Conservation (phyloP, 1,284 basidiomycete genomes). For the Schizophyllum amplum region DNA sequence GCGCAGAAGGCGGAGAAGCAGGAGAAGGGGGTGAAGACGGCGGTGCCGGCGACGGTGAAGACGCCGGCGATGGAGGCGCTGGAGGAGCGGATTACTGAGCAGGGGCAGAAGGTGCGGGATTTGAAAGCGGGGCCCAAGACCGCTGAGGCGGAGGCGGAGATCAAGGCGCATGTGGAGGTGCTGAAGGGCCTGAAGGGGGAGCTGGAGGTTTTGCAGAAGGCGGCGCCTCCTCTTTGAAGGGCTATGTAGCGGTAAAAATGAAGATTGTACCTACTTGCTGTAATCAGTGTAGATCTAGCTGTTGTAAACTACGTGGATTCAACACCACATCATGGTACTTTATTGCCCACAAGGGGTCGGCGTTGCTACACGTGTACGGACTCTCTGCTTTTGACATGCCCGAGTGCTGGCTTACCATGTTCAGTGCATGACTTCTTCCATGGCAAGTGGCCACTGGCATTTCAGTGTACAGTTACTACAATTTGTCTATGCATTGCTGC, state of each 20-base stretch:
- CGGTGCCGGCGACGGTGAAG: conserved; percentile 38
- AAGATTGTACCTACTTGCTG: background rate
- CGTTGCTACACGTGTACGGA: too few species aligned
- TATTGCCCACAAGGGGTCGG: too few species aligned
- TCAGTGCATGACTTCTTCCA: too few species aligned
- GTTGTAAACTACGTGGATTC: background rate
- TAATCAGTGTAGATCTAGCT: background rate
- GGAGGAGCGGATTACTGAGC: conserved; percentile 66
- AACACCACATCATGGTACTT: too few species aligned
- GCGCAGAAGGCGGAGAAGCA: conserved; percentile 22
- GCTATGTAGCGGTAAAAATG: background rate
- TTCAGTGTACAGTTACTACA: too few species aligned
- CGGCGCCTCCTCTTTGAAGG: background rate
- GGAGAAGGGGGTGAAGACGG: conserved; percentile 20
- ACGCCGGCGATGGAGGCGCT: conserved; percentile 55
- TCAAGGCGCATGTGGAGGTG: conserved; percentile 46
- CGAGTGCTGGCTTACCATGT: too few species aligned
- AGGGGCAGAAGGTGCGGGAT: conserved; percentile 63
- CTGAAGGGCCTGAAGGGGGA: conserved; percentile 45
- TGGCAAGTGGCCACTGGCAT: too few species aligned
- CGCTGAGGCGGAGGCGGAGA: conserved; percentile 57
- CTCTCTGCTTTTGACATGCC: too few species aligned
- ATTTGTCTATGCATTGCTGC: too few species aligned
- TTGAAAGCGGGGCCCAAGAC: conserved; percentile 66
- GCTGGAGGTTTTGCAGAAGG: conserved; percentile 20